Base-by-base conservation (phyloP, 1,284 basidiomycete species). In the Ganoderma leucocontextum region DNA sequence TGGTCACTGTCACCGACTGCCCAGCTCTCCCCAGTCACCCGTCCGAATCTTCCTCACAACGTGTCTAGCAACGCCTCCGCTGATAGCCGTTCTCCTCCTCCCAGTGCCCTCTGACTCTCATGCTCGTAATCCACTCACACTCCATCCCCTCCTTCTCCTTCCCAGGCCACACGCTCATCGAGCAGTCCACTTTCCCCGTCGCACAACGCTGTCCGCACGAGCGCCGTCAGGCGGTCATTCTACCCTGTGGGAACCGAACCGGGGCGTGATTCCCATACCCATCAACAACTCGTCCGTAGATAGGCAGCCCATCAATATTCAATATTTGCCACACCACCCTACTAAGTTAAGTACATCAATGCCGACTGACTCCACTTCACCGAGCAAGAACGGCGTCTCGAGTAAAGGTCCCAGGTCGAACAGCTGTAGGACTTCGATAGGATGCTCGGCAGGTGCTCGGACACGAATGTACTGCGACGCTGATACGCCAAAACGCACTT, bases 61-160 rank as follows among this genome's bases (percentile, higher is more conserved):
- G 71, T 68, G 71, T 72, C 66, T 69, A 67, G 69, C 72, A 71
- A 71, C 70, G 69, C 72, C 69, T 64, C 72, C 72, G 73, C 75
- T 75, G 74, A 76, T 75, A 64, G 62, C 72, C 71, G 70, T 71
- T 38, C 72, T 70, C 58, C 58, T 25, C 60, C 60, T 9, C 47
- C 8, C 22, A 22, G n/a, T 35, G 39, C 63, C 61, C 10, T 57
- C 44, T 36, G 7, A 42, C 10, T 57, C 44, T 36, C 13, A 42
- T 29, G 4, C 47, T 36, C 58, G 22, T 44, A 35, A 25, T 49
- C 8, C 47, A 19, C 47, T 22, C 47, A 49, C 47, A 25, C 47
- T 49, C 47, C 29, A 55, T 33, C 52, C 19, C 29, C 52, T 4
- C 33, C 52, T 55, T 49, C 47, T 29, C 29, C 29, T 12, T 25